A percentile compares a stretch with the other conserved stretches of the same genome.
These are phyloP conservation scores for Limtongozyma cylindracea DNA, from an alignment of 805 yeast genomes.

Conservation along the genomic window DNA sequence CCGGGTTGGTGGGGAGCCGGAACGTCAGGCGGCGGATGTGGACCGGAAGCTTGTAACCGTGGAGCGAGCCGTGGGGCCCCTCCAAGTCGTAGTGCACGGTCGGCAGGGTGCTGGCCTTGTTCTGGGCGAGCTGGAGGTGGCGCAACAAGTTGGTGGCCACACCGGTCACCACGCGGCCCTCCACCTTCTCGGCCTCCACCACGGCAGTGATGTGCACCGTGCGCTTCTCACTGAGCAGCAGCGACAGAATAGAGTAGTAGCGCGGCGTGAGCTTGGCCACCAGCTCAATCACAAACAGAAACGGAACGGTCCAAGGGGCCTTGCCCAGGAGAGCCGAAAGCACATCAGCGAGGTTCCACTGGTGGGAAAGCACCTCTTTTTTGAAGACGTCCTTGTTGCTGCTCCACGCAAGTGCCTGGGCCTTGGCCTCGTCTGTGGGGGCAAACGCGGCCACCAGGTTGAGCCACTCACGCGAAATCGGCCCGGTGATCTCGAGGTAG, in stretches of 20 bases:
- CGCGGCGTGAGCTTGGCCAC: constrained; percentile 75
- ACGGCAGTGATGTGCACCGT: constrained; percentile 74
- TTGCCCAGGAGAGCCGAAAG: constrained; percentile 35
- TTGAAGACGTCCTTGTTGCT: constrained; percentile 50
- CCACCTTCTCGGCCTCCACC: constrained; percentile 36
- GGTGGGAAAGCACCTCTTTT: constrained; percentile 27
- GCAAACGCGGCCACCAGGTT: constrained; percentile 58
- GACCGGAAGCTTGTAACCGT: constrained; percentile 47
- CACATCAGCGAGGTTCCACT: constrained; percentile 55
- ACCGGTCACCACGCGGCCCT: constrained; percentile 29
- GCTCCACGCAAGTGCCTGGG: constrained; percentile 24
- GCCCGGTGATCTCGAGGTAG: constrained; percentile 77
- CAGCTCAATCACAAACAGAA: constrained; percentile 63
- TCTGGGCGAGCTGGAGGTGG: constrained; percentile 36
- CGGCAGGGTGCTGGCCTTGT: constrained; percentile 12
- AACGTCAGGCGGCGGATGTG: constrained; percentile 90
- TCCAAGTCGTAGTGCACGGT: constrained; percentile 37
- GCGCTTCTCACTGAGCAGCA: constrained; percentile 53
- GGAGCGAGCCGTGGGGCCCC: constrained; percentile 56
- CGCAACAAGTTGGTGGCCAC: constrained; percentile 78
- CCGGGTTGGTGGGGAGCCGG: constrained; percentile 71
- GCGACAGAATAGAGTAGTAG: constrained; percentile 87
- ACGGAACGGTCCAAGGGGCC: constrained; percentile 61
- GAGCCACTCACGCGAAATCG: constrained; percentile 75
- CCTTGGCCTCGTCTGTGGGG: constrained; percentile 34